Conservation (phyloP, 169 alveolate genomes). For the Babesia sp. region DNA sequence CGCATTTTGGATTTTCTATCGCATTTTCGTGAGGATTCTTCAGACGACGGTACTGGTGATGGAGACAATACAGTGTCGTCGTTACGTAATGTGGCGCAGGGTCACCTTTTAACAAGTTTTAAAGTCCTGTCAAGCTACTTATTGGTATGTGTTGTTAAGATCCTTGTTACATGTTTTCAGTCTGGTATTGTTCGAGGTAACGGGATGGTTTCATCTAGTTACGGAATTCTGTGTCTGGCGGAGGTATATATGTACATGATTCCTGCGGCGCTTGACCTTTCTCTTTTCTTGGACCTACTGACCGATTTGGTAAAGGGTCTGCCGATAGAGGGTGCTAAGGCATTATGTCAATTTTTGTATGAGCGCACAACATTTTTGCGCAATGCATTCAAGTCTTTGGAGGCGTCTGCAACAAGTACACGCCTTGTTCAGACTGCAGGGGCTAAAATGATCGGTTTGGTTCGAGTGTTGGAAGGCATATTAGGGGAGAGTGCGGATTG, state of each 20-base stretch:
- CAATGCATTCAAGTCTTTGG: conserved; percentile 8
- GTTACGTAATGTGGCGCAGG: conserved; percentile 47
- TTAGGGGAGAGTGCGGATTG: neutral
- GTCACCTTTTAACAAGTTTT: conserved; percentile 61
- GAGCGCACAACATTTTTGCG: conserved; percentile 5
- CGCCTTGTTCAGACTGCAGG: conserved; percentile 58
- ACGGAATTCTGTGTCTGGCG: conserved; percentile 3
- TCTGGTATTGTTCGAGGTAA: neutral
- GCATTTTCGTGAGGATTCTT: conserved; percentile 39
- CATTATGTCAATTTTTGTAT: conserved; percentile 29
- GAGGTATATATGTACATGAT: conserved; percentile 49
- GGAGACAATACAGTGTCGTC: neutral
- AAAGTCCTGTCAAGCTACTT: conserved; percentile 54
- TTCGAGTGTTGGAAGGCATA: conserved; percentile 30
- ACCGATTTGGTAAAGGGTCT: conserved; percentile 53
- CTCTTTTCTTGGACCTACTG: conserved; percentile 41
- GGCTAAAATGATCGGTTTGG: conserved; percentile 63
- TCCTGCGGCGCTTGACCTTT: conserved; percentile 54
- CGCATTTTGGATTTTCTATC: conserved; percentile 50
- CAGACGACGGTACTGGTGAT: conserved; percentile 12
- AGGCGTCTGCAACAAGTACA: neutral
- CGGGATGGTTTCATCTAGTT: neutral
- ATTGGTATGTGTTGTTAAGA: conserved; percentile 21
- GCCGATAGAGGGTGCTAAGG: conserved; percentile 34
- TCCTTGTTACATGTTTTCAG: neutral